A percentile compares a stretch with the other conserved stretches of the same genome.
phyloP scores from a whole-genome alignment of 352 stramenopile genomes.

The Pythium dissotocum region DNA sequence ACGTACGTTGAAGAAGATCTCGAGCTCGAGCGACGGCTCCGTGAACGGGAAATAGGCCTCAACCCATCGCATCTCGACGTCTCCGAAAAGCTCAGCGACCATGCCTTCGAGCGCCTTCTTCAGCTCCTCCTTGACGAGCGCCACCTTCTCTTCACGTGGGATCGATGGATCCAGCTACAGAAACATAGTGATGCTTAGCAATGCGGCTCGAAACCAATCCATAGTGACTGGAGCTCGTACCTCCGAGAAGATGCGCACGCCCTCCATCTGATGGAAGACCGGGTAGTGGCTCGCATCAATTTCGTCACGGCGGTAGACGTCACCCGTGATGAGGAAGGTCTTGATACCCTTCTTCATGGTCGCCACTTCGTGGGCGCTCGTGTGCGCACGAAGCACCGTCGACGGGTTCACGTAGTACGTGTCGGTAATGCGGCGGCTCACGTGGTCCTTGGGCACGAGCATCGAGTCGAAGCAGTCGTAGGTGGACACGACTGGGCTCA shows the following conservation, averaged over 20 bases:
- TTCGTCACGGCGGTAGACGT: conserved; percentile 98
- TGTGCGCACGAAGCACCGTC: conserved; percentile 88
- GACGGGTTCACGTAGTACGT: conserved; percentile 90
- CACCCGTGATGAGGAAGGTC: conserved; percentile 92
- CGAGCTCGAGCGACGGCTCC: conserved; percentile 96
- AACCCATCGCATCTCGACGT: conserved; percentile 97
- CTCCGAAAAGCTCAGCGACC: conserved; percentile 88
- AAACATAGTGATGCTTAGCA: background rate
- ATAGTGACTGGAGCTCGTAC: conserved; percentile 23
- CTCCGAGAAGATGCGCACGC: conserved; percentile 94
- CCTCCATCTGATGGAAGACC: conserved; percentile 99
- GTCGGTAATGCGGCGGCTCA: conserved; percentile 84
- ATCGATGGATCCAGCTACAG: conserved; percentile 47
- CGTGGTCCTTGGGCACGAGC: conserved; percentile 90
- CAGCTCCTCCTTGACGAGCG: conserved; percentile 92
- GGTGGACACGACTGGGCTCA: conserved; percentile 85
- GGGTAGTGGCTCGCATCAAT: conserved; percentile 99
- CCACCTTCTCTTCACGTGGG: conserved; percentile 69
- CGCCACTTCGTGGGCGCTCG: conserved; percentile 92
- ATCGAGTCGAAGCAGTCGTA: conserved; percentile 92
- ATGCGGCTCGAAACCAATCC: background rate
- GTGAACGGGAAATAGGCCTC: conserved; percentile 99
- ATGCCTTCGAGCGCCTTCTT: conserved; percentile 96
- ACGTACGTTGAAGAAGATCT: conserved; percentile 95
- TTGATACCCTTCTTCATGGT: conserved; percentile 87